Evolutionary conservation across 2,329 filamentous ascomycete genomes (phyloP).

Genomic region (Thelonectria discophora): DNA sequence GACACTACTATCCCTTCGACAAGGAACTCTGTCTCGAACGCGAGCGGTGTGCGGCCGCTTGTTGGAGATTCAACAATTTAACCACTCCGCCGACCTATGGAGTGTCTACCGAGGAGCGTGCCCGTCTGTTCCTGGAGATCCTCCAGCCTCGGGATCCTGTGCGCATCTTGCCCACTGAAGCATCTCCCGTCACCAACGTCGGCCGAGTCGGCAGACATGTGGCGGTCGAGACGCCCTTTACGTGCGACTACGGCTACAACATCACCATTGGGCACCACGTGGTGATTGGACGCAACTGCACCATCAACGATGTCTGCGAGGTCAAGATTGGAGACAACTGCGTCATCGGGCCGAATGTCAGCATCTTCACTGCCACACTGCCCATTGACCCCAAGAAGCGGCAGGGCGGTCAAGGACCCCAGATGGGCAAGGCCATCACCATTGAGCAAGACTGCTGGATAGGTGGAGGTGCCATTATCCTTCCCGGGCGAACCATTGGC

Average conservation of each 20-base stretch:
- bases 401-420: conserved; percentile 76
- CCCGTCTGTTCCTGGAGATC: conserved; percentile 76
- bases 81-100: conserved; percentile 78
- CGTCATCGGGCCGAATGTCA: conserved; percentile 85
- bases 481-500: conserved; percentile 83
- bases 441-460: conserved; percentile 91
- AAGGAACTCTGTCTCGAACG: conserved; percentile 82
- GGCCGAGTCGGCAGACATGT: conserved; percentile 78
- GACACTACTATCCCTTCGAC: conserved; percentile 82
- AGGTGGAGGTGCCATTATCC: conserved; percentile 77
- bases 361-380: conserved; percentile 79
- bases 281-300: conserved; percentile 82
- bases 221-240: conserved; percentile 86
- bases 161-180: conserved; percentile 63
- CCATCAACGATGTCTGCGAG: conserved; percentile 84
- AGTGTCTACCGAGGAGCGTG: conserved; percentile 73
- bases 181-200: conserved; percentile 60
- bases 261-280: conserved; percentile 87
- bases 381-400: conserved; percentile 77
- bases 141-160: conserved; percentile 69
- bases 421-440: conserved; percentile 74
- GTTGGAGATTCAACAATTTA: conserved; percentile 84
- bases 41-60: conserved; percentile 81
- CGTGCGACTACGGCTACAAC: conserved; percentile 96
- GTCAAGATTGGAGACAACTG: conserved; percentile 83